A percentile compares a stretch with the other conserved stretches of the same genome.
These are phyloP conservation scores for Pseudomicrostroma phylloplanum DNA, from an alignment of 1,284 basidiomycete genomes.

Conservation along the genomic window DNA sequence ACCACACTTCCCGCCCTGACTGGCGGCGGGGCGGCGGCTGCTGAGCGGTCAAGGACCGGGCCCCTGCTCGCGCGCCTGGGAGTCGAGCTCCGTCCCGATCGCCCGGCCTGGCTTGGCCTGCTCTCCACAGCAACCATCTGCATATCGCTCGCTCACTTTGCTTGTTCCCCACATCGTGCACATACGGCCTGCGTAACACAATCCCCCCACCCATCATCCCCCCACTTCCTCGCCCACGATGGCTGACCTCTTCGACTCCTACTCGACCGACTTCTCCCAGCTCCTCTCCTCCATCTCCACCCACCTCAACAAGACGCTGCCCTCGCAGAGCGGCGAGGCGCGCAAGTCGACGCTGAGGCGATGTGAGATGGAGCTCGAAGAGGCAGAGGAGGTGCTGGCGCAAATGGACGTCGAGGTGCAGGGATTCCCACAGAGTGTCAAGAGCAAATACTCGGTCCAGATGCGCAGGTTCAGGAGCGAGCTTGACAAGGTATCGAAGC, in stretches of 20 bases:
- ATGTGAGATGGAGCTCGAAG: conserved; percentile 91
- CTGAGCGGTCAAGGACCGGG: too few relatives aligned
- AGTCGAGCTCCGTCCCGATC: too few relatives aligned
- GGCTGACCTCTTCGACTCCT: conserved; percentile 49
- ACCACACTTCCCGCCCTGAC: too few relatives aligned
- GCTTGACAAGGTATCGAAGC: conserved; percentile 31
- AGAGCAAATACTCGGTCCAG: conserved; percentile 32
- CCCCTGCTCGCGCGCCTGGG: too few relatives aligned
- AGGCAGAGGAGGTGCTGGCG: conserved; percentile 87
- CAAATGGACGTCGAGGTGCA: conserved; percentile 99
- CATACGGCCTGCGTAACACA: too few relatives aligned
- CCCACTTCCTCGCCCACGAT: conserved; percentile 21
- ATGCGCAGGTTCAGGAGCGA: conserved; percentile 32
- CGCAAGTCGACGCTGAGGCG: conserved; percentile 73
- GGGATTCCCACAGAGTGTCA: conserved; percentile 68
- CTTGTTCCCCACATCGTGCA: too few relatives aligned
- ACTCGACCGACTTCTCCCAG: conserved; percentile 43
- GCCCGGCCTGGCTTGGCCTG: too few relatives aligned
- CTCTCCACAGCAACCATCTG: too few relatives aligned
- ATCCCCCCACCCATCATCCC: background rate
- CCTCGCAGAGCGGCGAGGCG: conserved; percentile 58
- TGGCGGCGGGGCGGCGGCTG: too few relatives aligned
- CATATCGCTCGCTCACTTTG: too few relatives aligned
- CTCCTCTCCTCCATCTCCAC: conserved; percentile 32
- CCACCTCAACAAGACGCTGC: conserved; percentile 24